Evolutionary conservation across 2,329 filamentous ascomycete genomes (phyloP), one percentile per base, ranked within the genome.

Genomic region (Epicoccum nigrum): DNA sequence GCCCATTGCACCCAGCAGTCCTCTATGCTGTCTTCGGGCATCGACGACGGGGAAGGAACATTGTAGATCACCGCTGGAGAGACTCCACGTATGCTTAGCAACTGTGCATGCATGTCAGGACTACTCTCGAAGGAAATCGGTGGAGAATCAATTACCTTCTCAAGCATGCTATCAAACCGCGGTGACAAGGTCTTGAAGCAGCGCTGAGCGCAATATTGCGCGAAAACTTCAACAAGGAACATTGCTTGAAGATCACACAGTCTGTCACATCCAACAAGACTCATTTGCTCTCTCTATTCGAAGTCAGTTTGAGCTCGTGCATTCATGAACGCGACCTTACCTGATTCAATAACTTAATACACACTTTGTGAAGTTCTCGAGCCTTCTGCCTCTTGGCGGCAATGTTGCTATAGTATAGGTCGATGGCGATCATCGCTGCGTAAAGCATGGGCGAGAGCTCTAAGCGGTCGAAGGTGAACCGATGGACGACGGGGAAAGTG

Each of bases 401-500:
- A 33, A 72, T 63, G 43, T 64, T 65, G 37, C 71, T 69, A 35
- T 74, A 73, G 38, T 78, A 73, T 4, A 71, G 74, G 27, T 76
- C 76, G 20, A 78, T 67, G 4, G 76, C 73, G 33, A 78, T 62
- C 64, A 79, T 75, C n/a, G 76, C 71, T 19, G 76, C 74, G 33
- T 64, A 68, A n/a, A 79, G 67, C 59, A 79, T 68, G 11, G 76
- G 76, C n/a, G 74, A 69, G n/a, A 64, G 58, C 37, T 52, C 60
- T 49, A 69, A 44, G 51, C 68, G 35, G 44, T 65, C 56, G 67
- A 74, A 74, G 40, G 74, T 72, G 62, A 72, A 64, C 62, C 66
- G 71, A 67, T 78, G 75, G 53, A 79, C 54, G 51, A 79, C 51
- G 49, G 77, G 75, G 65, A 74, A 77, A 58, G 69, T 56, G 56